Evolutionary conservation across 495 filamentous ascomycete species (phyloP).

Genomic region (Penicillium herquei): DNA sequence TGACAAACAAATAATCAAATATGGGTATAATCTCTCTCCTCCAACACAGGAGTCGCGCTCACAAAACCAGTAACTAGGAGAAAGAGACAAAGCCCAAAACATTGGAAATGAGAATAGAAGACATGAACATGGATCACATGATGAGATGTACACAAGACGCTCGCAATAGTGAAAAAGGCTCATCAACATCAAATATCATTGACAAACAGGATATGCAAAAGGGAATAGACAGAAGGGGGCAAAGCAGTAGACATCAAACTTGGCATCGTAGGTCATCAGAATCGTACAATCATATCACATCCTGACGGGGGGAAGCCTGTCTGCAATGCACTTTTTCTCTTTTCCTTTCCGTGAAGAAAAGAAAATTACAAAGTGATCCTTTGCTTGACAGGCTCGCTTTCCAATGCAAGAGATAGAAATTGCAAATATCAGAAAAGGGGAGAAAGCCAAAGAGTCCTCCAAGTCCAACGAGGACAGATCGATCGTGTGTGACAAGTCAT

Average conservation of each 20-base stretch:
- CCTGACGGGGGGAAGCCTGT: conserved; percentile 26
- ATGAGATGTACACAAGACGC: conserved; percentile 13
- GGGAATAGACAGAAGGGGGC: conserved; percentile 14
- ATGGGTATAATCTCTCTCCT: conserved; percentile 32
- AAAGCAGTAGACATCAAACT: conserved; percentile 31
- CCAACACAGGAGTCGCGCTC: conserved; percentile 16
- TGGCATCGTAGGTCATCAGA: conserved; percentile 49
- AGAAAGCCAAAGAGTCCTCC: conserved; percentile 27
- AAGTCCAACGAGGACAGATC: conserved; percentile 14
- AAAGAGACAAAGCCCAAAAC: conserved; percentile 22
- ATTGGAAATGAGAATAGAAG: not conserved
- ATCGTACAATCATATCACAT: conserved; percentile 50
- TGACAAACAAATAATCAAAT: conserved; percentile 21
- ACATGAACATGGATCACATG: conserved; percentile 6
- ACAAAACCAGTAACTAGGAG: conserved; percentile 16
- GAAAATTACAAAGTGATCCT: not conserved
- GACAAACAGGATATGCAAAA: conserved; percentile 2
- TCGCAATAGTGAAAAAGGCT: not conserved
- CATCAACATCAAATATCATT: conserved; percentile 9
- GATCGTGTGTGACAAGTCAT: not conserved
- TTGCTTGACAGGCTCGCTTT: conserved; percentile 17
- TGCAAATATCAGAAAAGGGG: conserved; percentile 13
- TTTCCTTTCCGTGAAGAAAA: not conserved
- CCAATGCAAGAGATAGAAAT: conserved; percentile 23
- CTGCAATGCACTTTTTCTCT: not conserved